Percentiles rank a stretch among this genome's conserved stretches.
phyloP scores from a whole-genome alignment of 2,329 filamentous ascomycete genomes.

The Colletotrichum viniferum region DNA sequence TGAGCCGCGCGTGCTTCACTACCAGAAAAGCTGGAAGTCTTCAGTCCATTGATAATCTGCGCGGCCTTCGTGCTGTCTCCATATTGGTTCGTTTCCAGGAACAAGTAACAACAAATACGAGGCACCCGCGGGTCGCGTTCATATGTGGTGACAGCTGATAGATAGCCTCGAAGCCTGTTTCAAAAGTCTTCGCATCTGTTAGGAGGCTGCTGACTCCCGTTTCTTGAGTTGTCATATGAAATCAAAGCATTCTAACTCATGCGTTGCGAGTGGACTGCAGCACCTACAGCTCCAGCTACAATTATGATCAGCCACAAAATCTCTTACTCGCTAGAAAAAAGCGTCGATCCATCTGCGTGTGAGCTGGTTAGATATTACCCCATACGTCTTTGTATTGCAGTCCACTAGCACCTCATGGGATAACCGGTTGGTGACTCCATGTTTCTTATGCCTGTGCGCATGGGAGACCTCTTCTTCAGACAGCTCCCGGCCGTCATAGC shows the following conservation, averaged over 20 bases:
- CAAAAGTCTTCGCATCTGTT: background rate
- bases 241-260: background rate
- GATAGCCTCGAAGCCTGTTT: background rate
- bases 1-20: background rate
- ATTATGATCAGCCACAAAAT: too few relatives aligned
- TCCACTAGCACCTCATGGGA: background rate
- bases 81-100: background rate
- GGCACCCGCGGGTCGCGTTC: background rate
- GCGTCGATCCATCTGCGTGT: too few relatives aligned
- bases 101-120: background rate
- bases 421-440: background rate
- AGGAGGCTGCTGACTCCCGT: background rate
- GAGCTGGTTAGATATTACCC: too few relatives aligned
- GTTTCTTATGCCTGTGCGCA: background rate
- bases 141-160: background rate
- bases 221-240: background rate
- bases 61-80: background rate
- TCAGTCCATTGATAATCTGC: background rate
- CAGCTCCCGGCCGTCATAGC: background rate
- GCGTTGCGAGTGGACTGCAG: too few relatives aligned
- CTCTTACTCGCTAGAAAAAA: too few relatives aligned
- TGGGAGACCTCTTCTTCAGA: background rate
- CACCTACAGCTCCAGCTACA: too few relatives aligned
- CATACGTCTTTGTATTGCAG: too few relatives aligned
- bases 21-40: background rate